Base-by-base conservation (phyloP, 2,329 filamentous ascomycete genomes). In the Cephalotrichum gorgonifer region DNA sequence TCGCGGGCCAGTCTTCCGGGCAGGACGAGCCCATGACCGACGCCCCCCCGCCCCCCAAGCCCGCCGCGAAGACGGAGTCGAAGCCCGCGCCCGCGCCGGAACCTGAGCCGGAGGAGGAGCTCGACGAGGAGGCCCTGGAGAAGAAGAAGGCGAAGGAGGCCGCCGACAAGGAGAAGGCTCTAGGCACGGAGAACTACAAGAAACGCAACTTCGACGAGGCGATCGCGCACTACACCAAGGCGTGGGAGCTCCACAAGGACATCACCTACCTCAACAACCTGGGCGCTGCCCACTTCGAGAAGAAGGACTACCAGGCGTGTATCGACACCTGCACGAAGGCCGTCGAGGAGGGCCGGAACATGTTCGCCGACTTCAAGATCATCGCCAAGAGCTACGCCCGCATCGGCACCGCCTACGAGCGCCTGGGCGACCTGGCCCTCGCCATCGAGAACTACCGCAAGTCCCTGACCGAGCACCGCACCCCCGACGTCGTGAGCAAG, bases 231-330 rank as follows among this genome's bases (percentile, higher is more conserved):
- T 98, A 98, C 75, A 79, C 68, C 64, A 94, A 95, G 66, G 93
- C 93, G 0, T 98, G 93, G 93, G 90, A 95, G 52, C 68, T 86
- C 35, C 76, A 88, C 79, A 93, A 96, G 75, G 93, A 98, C 61
- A 95, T 98, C 61, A 93, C 91, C 15, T 98, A 98, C 70, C 77
- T 97, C 52, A 98, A 94, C 73, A 98, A 98, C 70, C 78, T 95
- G 28, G 88, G 89, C 52, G 93, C 93, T 3, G 93, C 91, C 52
- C 81, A 94, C 61, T 97, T 90, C 59, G 93, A 98, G 68, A 96
- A 97, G 75, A 90, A 89, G 50, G 93, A 97, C 64, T 95, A 87
- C 65, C 79, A 94, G 60, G 86, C 83, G 51, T 83, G 85, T 56
- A 89, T 98, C 55, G 86, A 94, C 59, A 73, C 83, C 15, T 98